These are phyloP conservation scores for Colletotrichum costaricense DNA, from an alignment of 2,329 filamentous ascomycete genomes.

Conservation along the genomic window DNA sequence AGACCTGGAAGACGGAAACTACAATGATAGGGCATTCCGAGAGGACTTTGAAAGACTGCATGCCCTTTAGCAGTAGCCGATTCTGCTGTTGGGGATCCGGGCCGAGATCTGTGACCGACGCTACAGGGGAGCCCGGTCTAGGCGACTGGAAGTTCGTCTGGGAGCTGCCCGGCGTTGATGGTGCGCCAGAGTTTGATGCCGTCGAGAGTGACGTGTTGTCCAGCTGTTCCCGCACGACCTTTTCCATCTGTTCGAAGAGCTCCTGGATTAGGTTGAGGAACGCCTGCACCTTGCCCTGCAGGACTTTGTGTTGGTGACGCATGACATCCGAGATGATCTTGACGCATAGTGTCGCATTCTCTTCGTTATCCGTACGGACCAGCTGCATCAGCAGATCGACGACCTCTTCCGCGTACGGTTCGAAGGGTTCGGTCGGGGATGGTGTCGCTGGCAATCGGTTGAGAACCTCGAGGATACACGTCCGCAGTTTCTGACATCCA, in stretches of 20 bases:
- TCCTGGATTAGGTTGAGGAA: constrained; percentile 95
- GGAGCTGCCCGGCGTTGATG: constrained; percentile 74
- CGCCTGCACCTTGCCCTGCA: constrained; percentile 82
- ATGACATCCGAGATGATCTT: constrained; percentile 98
- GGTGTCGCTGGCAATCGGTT: constrained; percentile 82
- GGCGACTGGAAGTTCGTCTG: constrained; percentile 86
- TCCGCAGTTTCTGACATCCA: constrained; percentile 79
- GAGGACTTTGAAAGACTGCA: constrained; percentile 99
- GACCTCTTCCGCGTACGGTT: constrained; percentile 88
- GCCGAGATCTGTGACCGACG: constrained; percentile 83
- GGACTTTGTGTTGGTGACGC: constrained; percentile 88
- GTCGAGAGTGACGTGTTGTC: constrained; percentile 76
- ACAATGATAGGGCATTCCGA: constrained; percentile 99
- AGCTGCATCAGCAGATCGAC: constrained; percentile 91
- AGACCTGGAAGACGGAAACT: constrained; percentile 96
- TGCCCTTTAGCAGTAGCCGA: constrained; percentile 86
- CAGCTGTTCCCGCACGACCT: constrained; percentile 94
- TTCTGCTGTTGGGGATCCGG: constrained; percentile 84
- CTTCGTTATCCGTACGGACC: constrained; percentile 93
- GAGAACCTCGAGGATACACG: constrained; percentile 93
- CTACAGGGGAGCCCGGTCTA: constrained; percentile 88
- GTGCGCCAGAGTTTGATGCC: constrained; percentile 64
- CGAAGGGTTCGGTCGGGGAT: constrained; percentile 82
- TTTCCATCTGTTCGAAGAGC: constrained; percentile 94
- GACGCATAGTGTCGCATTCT: constrained; percentile 98